Conservation (phyloP, 768 basidiomycete species). For the Rhizopogon rudus region DNA sequence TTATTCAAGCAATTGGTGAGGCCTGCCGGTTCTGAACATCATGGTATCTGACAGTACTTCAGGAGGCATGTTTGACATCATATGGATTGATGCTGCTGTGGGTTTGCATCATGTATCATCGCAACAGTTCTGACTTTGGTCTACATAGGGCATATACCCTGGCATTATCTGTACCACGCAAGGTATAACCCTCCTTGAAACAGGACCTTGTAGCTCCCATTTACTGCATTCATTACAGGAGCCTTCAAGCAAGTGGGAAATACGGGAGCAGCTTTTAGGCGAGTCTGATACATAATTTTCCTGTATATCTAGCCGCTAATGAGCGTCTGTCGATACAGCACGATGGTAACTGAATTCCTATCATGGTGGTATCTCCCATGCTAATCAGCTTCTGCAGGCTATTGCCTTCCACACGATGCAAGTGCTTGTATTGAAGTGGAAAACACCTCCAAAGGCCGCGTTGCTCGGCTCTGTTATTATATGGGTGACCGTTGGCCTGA, state of each 20-base stretch:
- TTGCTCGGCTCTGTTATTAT: constrained; percentile 29
- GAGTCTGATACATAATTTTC: constrained; percentile 5
- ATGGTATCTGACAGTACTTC: background rate
- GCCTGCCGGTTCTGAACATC: background rate
- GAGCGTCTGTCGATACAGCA: constrained; percentile 4
- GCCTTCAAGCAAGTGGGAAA: constrained; percentile 35
- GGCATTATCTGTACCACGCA: constrained; percentile 30
- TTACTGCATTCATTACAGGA: constrained; percentile 14
- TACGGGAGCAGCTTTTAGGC: constrained; percentile 35
- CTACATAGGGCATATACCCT: constrained; percentile 23
- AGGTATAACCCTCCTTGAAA: constrained; percentile 17
- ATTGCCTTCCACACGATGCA: constrained; percentile 38
- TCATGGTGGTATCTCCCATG: background rate
- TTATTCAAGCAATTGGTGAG: constrained; percentile 30
- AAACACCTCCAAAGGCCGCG: constrained; percentile 25
- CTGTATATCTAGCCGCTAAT: constrained; percentile 1
- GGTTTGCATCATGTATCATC: constrained; percentile 5
- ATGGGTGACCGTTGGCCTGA: constrained; percentile 36
- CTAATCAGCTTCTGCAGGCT: constrained; percentile 12
- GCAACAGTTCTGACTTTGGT: background rate
- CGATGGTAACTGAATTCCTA: constrained; percentile 8
- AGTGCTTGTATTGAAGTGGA: constrained; percentile 31
- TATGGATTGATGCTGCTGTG: constrained; percentile 30
- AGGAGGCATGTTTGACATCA: constrained; percentile 35
- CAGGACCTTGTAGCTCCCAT: background rate